These are phyloP conservation scores for Dictyostelium purpureum DNA, from an alignment of 78 protist genomes.

Conservation along the genomic window DNA sequence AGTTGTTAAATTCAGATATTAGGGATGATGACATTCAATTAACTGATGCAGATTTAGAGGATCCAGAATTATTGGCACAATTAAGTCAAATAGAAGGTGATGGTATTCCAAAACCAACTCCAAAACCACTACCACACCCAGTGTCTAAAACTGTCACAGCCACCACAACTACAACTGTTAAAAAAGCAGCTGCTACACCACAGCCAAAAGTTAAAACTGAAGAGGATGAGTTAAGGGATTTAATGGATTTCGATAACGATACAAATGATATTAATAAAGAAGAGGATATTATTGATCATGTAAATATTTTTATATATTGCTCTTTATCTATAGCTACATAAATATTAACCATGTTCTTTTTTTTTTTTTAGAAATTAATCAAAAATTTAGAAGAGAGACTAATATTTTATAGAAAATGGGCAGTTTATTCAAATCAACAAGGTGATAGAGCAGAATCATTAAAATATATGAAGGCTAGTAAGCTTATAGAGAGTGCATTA, in stretches of 20 bases:
- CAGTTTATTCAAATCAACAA: neutral
- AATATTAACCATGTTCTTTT: neutral
- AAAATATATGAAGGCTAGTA: slow-evolving; percentile 12
- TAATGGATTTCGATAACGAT: slow-evolving; percentile 5
- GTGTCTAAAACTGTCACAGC: no score
- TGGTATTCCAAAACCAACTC: neutral
- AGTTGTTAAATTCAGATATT: slow-evolving; percentile 33
- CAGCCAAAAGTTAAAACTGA: neutral
- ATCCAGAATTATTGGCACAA: slow-evolving; percentile 57
- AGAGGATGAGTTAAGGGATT: slow-evolving; percentile 4
- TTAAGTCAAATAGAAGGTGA: slow-evolving; percentile 34
- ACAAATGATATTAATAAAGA: neutral
- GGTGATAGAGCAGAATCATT: slow-evolving; percentile 6
- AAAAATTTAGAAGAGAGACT: slow-evolving; percentile 24
- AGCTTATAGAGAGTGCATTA: neutral
- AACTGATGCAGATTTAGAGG: slow-evolving; percentile 67
- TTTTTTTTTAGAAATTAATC: neutral
- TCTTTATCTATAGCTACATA: neutral
- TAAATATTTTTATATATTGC: neutral
- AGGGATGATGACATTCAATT: slow-evolving; percentile 48
- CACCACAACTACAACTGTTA: neutral
- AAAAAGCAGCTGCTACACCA: neutral
- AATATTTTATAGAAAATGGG: slow-evolving; percentile 4
- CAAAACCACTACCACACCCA: neutral
- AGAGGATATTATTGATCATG: slow-evolving; percentile 3